Base-by-base conservation (phyloP, 164 flowering plant species). In the Litsea cubeba region DNA sequence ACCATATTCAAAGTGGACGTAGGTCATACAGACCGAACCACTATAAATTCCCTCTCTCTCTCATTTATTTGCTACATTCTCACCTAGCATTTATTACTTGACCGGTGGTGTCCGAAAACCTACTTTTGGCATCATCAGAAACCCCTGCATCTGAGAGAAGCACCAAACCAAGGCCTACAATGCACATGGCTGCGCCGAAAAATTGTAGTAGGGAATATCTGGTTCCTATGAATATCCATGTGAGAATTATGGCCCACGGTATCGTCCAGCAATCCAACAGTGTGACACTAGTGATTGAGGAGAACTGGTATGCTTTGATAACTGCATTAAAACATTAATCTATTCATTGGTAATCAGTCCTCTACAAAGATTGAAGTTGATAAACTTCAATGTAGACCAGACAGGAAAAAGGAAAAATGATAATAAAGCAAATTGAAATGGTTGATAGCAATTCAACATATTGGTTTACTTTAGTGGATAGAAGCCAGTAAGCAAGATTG, bases 241-340 rank as follows among this genome's bases (percentile, higher is more conserved):
- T 93, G 40, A 93, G 85, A 69, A 89, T 62, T 50, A 93, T 86
- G 50, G 77, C 94, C 97, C 96, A 91, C 50, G 88, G 83, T 68
- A 88, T 77, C 10, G 97, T 93, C 78, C 82, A 91, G 62, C 97
- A 93, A 77, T 93, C 97, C 83, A 93, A 77, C 69, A 93, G 64
- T 0, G 91, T 86, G 79, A 90, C 94, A 75, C 97, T 93, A 14
- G 98, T 93, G 68, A 90, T 86, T 68, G 98, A 91, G 50, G 97
- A 80, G 75, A 50, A 91, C 80, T 89, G 90, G 79, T 72, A 91
- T 2, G 97, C 93, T 80, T 89, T 84, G 77, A 86, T 82, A 73
- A 87, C 97, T 93, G 87, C 86, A 84, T 73, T 2, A 57, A 65
- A 54, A 6, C 12, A 80, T 30, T 68, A 46, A 75, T 40, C 60